phyloP scores from a whole-genome alignment of 306 rosid genomes.

The Inga leiocalycina region DNA sequence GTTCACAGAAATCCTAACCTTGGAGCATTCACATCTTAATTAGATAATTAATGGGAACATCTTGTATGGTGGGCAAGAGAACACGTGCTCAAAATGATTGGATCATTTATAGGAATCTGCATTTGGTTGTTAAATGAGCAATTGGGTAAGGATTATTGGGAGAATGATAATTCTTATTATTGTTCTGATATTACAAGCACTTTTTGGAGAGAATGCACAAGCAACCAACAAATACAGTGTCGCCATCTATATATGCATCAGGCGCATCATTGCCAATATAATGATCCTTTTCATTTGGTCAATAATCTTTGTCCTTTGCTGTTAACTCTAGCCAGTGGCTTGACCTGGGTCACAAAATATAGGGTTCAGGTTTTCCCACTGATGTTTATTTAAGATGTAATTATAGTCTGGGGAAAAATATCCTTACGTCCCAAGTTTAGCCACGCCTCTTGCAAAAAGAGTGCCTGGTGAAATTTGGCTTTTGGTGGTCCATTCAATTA shows the following conservation, averaged over 20 bases:
- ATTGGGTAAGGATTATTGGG: constrained; percentile 8
- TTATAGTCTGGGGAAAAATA: constrained; percentile 45
- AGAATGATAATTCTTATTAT: not conserved
- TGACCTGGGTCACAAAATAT: constrained; percentile 1
- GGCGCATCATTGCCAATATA: constrained; percentile 27
- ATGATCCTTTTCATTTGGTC: constrained; percentile 35
- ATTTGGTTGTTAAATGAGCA: constrained; percentile 24
- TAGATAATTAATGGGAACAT: constrained; percentile 17
- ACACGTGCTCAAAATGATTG: not conserved
- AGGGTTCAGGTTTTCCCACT: constrained; percentile 30
- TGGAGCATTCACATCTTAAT: not conserved
- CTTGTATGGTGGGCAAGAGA: constrained; percentile 23
- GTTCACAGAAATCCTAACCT: not conserved
- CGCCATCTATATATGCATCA: not conserved
- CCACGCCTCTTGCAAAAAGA: constrained; percentile 31
- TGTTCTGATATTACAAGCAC: constrained; percentile 35
- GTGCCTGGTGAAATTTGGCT: constrained; percentile 37
- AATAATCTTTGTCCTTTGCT: constrained; percentile 39
- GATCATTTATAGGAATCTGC: constrained; percentile 28
- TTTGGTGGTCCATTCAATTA: constrained; percentile 26
- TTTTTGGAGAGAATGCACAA: constrained; percentile 17
- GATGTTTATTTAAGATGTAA: constrained; percentile 14
- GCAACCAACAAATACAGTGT: constrained; percentile 34
- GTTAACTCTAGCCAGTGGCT: constrained; percentile 31
- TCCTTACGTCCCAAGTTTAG: constrained; percentile 32